Conservation (phyloP, 306 rosid genomes). For the Trichosanthes truncata region DNA sequence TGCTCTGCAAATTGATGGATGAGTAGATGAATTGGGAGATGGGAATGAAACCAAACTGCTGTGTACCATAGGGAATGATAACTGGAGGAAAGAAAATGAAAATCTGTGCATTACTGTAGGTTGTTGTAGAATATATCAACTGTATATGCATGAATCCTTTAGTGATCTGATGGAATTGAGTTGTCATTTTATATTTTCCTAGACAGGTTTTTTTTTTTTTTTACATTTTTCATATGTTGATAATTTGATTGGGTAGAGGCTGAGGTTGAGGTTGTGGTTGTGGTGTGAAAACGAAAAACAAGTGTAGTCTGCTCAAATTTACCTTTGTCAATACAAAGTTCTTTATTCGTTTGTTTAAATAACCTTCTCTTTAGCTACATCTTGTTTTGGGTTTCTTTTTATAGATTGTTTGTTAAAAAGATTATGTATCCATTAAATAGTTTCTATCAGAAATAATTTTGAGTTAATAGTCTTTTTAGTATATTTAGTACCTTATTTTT, state of each 20-base stretch:
- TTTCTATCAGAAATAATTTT: too few relatives aligned
- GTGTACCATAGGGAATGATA: conserved; percentile 1
- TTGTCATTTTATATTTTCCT: neutral
- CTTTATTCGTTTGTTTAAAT: neutral
- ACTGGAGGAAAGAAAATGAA: neutral
- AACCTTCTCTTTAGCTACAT: too few relatives aligned
- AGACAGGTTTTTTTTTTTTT: neutral
- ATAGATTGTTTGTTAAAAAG: too few relatives aligned
- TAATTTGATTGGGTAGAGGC: neutral
- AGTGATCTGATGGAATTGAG: neutral
- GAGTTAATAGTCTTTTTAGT: too few relatives aligned
- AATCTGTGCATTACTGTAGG: conserved; percentile 8
- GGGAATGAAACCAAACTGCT: neutral
- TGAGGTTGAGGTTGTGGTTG: neutral
- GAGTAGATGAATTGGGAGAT: neutral
- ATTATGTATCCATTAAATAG: too few relatives aligned
- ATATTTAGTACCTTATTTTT: too few relatives aligned
- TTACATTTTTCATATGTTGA: neutral
- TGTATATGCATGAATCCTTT: neutral
- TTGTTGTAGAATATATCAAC: neutral
- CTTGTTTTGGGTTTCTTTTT: too few relatives aligned
- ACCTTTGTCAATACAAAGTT: neutral
- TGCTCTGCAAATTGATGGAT: neutral
- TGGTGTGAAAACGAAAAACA: neutral
- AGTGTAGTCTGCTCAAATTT: neutral